These are phyloP conservation scores for Pythium pyrilobum DNA, from an alignment of 352 stramenopile genomes.

Conservation along the genomic window DNA sequence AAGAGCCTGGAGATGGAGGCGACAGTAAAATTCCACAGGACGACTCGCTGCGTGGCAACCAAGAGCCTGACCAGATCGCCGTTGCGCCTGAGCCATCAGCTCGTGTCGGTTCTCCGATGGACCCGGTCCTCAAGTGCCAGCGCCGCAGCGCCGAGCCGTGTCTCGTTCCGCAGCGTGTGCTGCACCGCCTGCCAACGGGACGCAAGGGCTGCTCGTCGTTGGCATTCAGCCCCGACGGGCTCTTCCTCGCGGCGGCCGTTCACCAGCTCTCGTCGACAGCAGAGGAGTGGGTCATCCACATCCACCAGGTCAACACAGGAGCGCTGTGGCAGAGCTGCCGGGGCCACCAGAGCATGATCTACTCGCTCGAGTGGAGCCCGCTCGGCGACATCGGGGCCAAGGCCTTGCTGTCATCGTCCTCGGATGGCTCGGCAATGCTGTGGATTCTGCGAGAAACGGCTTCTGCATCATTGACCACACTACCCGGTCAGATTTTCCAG, in stretches of 20 bases:
- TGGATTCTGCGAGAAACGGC: slow-evolving; percentile 25
- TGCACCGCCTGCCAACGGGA: slow-evolving; percentile 47
- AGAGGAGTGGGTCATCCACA: slow-evolving; percentile 24
- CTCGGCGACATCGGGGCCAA: background rate
- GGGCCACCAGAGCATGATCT: slow-evolving; percentile 52
- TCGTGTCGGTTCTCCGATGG: background rate
- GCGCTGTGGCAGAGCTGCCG: slow-evolving; percentile 29
- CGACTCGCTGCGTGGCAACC: no score
- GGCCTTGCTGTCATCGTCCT: slow-evolving; percentile 49
- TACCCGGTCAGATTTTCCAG: slow-evolving; percentile 31
- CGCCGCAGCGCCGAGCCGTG: slow-evolving; percentile 35
- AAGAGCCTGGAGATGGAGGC: background rate
- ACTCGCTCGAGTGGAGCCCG: slow-evolving; percentile 47
- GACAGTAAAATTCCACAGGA: no score
- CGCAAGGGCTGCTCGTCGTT: slow-evolving; percentile 52
- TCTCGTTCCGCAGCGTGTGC: slow-evolving; percentile 47
- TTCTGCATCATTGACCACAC: background rate
- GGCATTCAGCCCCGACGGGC: slow-evolving; percentile 54
- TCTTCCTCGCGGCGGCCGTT: slow-evolving; percentile 43
- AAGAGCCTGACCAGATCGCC: no score
- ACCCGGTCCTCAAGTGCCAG: slow-evolving; percentile 27
- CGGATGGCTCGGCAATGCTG: slow-evolving; percentile 42
- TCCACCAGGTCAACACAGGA: slow-evolving; percentile 42
- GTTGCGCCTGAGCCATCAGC: background rate
- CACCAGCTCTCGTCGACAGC: slow-evolving; percentile 13